These are phyloP conservation scores for Trichoderma koningiopsis DNA, from an alignment of 2,329 filamentous ascomycete genomes.

Conservation along the genomic window DNA sequence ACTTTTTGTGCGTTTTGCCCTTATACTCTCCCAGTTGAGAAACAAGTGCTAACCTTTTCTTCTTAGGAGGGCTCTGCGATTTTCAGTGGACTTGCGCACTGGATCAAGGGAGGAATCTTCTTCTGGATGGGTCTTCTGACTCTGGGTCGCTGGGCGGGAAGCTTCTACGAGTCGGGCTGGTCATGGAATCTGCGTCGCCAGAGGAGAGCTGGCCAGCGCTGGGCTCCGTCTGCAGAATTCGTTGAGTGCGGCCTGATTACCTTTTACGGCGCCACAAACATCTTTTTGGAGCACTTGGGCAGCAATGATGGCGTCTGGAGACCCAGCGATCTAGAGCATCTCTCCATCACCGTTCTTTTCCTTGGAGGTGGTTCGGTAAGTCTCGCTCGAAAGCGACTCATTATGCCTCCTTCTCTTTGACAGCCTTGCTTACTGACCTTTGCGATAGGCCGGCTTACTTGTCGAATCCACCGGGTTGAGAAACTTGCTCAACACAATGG, in stretches of 20 bases:
- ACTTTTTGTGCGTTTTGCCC: conserved; percentile 70
- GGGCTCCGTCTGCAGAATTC: conserved; percentile 83
- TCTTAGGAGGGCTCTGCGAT: conserved; percentile 65
- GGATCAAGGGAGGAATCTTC: conserved; percentile 92
- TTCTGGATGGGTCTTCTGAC: conserved; percentile 90
- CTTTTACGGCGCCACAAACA: conserved; percentile 83
- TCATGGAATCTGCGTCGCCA: conserved; percentile 86
- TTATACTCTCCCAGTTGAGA: neutral
- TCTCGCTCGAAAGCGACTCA: conserved; percentile 27
- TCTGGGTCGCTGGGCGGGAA: conserved; percentile 85
- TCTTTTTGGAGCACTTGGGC: conserved; percentile 88
- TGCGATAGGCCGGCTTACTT: conserved; percentile 71
- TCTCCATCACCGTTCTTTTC: conserved; percentile 91
- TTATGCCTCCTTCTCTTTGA: too few species aligned
- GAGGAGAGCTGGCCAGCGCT: conserved; percentile 53
- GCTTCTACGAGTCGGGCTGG: conserved; percentile 90
- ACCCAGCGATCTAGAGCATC: conserved; percentile 81
- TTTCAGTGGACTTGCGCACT: conserved; percentile 88
- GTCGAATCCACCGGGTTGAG: conserved; percentile 74
- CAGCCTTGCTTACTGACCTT: neutral
- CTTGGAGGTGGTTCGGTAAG: conserved; percentile 85
- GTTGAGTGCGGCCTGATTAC: conserved; percentile 89
- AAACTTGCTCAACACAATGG: conserved; percentile 62
- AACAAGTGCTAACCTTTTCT: neutral
- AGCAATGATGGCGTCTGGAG: conserved; percentile 72